Evolutionary conservation across 2,329 filamentous ascomycete species (phyloP), one percentile per base, ranked within the genome.

Genomic region (Penicillium vulpinum): DNA sequence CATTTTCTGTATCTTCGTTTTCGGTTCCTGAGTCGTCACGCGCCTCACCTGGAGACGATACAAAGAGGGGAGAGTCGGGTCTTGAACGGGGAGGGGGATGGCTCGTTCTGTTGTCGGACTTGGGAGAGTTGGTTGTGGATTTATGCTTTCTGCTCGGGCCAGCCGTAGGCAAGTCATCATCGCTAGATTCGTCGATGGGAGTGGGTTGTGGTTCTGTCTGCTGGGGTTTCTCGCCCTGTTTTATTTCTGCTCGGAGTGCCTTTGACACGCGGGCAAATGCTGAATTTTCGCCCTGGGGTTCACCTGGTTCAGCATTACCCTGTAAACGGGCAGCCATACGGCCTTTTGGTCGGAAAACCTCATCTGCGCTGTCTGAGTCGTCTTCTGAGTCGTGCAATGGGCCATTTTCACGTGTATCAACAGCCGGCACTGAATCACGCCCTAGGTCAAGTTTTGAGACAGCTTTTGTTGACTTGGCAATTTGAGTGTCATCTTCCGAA

Each of bases 261-360:
- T 68, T 72, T 47, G 70, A 71, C 44, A 81, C 73, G 22, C 73
- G 72, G 38, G 75, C 67, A 56, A 76, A 77, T 8, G 79, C 78
- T 35, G 71, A 73, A 38, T 73, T 70, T 36, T 59, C 49, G 18
- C 74, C 65, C 5, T 51, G 48, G 1, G 31, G 3, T 28, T 33
- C 41, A 6, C 49, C 18, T 11, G 29, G 21, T 13, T 38, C 29
- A 3, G 18, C 58, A 29, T 64, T 57, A 26, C 69, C 81, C 59
- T 83, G 81, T 81, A 91, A 85, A 50, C 85, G 80, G 16, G 87
- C 81, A 13, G 87, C 87, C 63, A 90, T 78, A 51, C 83, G 82
- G 24, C 88, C 87, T 53, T 82, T 81, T 0, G 88, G 88, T 43
- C 81, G 73, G 46, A 82, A 75, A 29, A 74, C 78, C 33, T 81